These are phyloP conservation scores for Chytriomyces sp. DNA, from an alignment of 192 early-diverging fungal species.

Conservation along the genomic window DNA sequence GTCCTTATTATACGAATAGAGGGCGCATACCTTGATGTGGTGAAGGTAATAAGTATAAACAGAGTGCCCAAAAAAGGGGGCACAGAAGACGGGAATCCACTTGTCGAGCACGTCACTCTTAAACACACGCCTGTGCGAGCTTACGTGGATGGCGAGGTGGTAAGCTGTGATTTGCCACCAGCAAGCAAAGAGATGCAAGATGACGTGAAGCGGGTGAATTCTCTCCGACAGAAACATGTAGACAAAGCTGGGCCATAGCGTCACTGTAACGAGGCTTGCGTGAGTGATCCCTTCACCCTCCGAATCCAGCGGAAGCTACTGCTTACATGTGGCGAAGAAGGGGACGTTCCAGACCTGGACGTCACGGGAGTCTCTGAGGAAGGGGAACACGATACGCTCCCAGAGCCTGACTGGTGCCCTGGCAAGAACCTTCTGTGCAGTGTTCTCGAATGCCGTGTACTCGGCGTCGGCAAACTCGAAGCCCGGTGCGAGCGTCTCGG, in stretches of 20 bases:
- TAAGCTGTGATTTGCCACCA: conserved; percentile 27
- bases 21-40: conserved; percentile 38
- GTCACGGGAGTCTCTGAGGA: conserved; percentile 26
- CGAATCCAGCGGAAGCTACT: neutral
- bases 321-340: conserved; percentile 10
- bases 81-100: conserved; percentile 28
- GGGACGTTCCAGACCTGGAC: conserved; percentile 15
- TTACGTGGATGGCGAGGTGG: conserved; percentile 40
- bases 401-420: conserved; percentile 4
- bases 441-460: neutral
- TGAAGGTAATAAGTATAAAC: conserved; percentile 42
- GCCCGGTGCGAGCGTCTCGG: conserved; percentile 12
- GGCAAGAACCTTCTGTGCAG: neutral
- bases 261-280: neutral
- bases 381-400: conserved; percentile 21
- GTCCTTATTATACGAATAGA: neutral
- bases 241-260: conserved; percentile 13
- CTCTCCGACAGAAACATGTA: conserved; percentile 13
- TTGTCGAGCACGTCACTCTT: conserved; percentile 16
- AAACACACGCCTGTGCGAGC: conserved; percentile 22
- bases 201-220: conserved; percentile 6
- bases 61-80: conserved; percentile 39
- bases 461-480: conserved; percentile 8
- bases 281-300: neutral
- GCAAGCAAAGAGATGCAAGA: conserved; percentile 2